These are phyloP conservation scores for Nicotiana obtusifolia DNA, from an alignment of 257 asterid genomes.

Conservation along the genomic window DNA sequence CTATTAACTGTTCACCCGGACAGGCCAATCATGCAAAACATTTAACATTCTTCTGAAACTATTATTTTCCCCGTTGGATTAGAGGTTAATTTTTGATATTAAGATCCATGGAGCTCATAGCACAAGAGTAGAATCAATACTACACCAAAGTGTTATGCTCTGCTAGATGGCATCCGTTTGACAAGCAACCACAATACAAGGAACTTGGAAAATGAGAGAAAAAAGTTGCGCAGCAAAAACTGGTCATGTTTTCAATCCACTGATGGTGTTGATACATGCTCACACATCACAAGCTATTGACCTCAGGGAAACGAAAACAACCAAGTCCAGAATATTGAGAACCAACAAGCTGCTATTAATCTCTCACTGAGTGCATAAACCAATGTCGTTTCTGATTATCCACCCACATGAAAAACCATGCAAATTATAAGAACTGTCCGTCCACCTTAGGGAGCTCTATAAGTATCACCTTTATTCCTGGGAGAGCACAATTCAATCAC, in stretches of 20 bases:
- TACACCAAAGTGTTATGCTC: background rate
- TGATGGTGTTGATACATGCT: background rate
- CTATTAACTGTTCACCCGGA: background rate
- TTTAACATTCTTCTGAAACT: background rate
- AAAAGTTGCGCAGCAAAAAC: background rate
- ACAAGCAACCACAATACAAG: background rate
- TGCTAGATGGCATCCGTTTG: background rate
- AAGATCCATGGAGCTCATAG: background rate
- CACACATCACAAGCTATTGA: background rate
- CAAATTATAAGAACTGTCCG: background rate
- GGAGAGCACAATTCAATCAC: background rate
- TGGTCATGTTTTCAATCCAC: background rate
- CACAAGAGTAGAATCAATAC: background rate
- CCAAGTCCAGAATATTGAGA: background rate
- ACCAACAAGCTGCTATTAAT: background rate
- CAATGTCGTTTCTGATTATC: background rate
- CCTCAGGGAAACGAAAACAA: background rate
- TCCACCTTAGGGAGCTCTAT: background rate
- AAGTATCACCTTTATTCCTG: background rate
- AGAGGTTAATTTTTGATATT: background rate
- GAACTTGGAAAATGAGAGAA: background rate
- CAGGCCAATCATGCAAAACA: background rate
- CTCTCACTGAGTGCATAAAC: background rate
- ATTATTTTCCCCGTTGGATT: background rate
- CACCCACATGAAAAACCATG: background rate